These are phyloP conservation scores for Dendrobium chrysotoxum DNA, from an alignment of 106 monocot species.

Conservation along the genomic window DNA sequence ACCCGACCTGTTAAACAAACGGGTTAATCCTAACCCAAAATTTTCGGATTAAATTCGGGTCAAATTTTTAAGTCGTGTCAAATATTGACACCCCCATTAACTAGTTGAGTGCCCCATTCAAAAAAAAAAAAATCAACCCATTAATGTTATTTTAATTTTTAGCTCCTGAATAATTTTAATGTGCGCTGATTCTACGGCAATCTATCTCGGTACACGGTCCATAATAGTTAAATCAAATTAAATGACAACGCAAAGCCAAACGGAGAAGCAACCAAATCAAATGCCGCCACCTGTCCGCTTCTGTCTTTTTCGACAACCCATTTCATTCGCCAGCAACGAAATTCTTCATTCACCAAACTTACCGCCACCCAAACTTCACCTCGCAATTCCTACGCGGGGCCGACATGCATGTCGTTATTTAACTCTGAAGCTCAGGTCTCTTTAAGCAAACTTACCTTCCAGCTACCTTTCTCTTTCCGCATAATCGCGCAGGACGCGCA, in stretches of 20 bases:
- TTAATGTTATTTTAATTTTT: no score
- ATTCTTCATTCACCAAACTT: not conserved
- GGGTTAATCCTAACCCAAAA: no score
- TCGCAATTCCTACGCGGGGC: not conserved
- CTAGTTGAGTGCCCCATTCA: no score
- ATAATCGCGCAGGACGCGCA: not conserved
- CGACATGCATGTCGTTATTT: not conserved
- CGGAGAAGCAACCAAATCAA: not conserved
- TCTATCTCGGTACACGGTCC: not conserved
- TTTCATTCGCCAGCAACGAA: not conserved
- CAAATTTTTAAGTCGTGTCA: no score
- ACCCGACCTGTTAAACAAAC: no score
- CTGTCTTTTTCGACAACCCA: not conserved
- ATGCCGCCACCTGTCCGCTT: not conserved
- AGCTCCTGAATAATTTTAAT: not conserved
- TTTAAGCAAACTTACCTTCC: not conserved
- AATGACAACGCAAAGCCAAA: not conserved
- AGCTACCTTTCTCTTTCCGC: not conserved
- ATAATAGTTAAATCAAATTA: not conserved
- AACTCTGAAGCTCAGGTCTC: not conserved
- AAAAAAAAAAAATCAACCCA: no score
- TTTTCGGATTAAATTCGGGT: no score
- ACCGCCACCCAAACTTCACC: not conserved
- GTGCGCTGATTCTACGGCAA: slow-evolving; percentile 4
- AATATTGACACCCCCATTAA: no score